Percentiles rank a stretch among this genome's conserved stretches.
Evolutionary conservation across 2,329 filamentous ascomycete species (phyloP).

Genomic region (Aspergillus ochraceus): DNA sequence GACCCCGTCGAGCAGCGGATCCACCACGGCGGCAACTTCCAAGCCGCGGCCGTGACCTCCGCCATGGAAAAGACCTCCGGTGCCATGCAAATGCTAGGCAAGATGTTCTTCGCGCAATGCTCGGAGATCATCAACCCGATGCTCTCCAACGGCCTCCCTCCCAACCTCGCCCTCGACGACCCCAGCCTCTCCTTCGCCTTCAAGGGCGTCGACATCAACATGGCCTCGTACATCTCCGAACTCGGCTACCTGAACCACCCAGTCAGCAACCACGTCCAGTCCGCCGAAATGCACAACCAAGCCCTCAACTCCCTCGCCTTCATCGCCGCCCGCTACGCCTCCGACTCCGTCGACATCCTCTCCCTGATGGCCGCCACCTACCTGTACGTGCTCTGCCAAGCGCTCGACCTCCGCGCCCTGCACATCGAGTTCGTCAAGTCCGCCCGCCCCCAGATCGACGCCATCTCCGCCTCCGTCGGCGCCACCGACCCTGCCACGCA

Average conservation of each 20-base stretch:
- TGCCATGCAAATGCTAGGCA: slow-evolving; percentile 55
- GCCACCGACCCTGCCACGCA: neutral
- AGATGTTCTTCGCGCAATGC: slow-evolving; percentile 62
- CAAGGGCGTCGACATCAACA: slow-evolving; percentile 66
- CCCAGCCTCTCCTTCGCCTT: slow-evolving; percentile 58
- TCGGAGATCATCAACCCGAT: slow-evolving; percentile 62
- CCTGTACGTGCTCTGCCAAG: slow-evolving; percentile 58
- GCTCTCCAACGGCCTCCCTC: slow-evolving; percentile 60
- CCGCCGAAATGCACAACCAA: slow-evolving; percentile 68
- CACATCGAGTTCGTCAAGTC: slow-evolving; percentile 7
- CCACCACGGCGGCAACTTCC: slow-evolving; percentile 67
- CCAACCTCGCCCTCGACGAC: slow-evolving; percentile 62
- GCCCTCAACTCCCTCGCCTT: slow-evolving; percentile 65
- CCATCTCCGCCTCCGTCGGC: neutral
- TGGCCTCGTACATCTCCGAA: slow-evolving; percentile 64
- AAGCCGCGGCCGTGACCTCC: slow-evolving; percentile 61
- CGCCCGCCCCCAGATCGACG: neutral
- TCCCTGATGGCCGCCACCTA: slow-evolving; percentile 56
- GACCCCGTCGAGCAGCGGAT: slow-evolving; percentile 46
- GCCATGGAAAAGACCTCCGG: slow-evolving; percentile 62
- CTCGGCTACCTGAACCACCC: slow-evolving; percentile 62
- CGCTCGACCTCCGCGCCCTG: slow-evolving; percentile 49
- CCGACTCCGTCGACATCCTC: slow-evolving; percentile 56
- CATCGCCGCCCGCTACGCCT: slow-evolving; percentile 56
- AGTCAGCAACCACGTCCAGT: slow-evolving; percentile 61